These are phyloP conservation scores for Hymenoscyphus infarciens DNA, from an alignment of 2,329 filamentous ascomycete species.

Conservation along the genomic window DNA sequence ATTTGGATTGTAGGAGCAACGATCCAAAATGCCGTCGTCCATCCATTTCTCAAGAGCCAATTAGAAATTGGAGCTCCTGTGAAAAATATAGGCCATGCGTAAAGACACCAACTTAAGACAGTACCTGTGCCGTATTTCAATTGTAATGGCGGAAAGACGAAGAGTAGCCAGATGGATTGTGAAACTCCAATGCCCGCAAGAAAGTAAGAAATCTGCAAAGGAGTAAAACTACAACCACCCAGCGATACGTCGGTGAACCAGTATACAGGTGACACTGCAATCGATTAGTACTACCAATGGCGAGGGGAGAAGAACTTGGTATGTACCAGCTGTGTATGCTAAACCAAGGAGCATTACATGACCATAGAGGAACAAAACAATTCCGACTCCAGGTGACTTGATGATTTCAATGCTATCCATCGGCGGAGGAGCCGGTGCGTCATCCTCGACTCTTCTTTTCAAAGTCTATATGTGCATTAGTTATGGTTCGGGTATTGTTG, in stretches of 20 bases:
- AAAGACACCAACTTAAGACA: conserved; percentile 56
- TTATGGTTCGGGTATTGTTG: background rate
- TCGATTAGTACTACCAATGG: background rate
- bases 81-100: conserved; percentile 64
- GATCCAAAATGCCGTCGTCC: conserved; percentile 35
- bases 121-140: conserved; percentile 61
- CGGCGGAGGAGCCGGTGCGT: conserved; percentile 17
- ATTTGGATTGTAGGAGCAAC: conserved; percentile 50
- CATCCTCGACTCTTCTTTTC: conserved; percentile 27
- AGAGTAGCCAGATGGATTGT: conserved; percentile 68
- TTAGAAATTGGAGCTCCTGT: conserved; percentile 51
- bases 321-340: conserved; percentile 58
- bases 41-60: conserved; percentile 48
- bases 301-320: background rate
- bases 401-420: conserved; percentile 54
- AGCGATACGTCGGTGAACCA: conserved; percentile 59
- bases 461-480: conserved; percentile 41
- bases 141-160: conserved; percentile 68
- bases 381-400: conserved; percentile 59
- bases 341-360: conserved; percentile 67
- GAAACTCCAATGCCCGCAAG: conserved; percentile 61
- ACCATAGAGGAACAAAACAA: conserved; percentile 62
- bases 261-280: conserved; percentile 57
- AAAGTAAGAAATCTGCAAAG: conserved; percentile 62
- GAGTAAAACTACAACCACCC: conserved; percentile 63